Base-by-base conservation (phyloP, 1,284 basidiomycete genomes). In the Cryptococcus sp. region DNA sequence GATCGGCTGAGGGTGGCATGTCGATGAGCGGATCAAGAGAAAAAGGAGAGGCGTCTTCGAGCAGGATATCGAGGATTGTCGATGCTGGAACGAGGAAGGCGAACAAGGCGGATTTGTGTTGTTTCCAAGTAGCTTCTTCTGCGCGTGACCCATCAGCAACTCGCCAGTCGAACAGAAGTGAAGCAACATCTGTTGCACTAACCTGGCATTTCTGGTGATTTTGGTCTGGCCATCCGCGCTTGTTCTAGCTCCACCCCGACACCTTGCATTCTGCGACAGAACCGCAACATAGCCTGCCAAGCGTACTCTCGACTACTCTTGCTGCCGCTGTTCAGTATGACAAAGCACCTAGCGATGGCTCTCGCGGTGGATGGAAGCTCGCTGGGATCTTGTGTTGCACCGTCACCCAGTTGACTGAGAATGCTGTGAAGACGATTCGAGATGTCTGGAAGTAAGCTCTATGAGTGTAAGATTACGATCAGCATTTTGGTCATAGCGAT, bases 1-100 rank as follows among this genome's bases (percentile, higher is more conserved):
- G 46, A 17, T 52, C 59, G 11, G 42, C 31, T 4, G 52, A 45
- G 22, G 48, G 50, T 6, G 45, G 20, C n/a, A 54, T 49, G n/a
- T 52, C 59, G 19, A 38, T 22, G 4, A 50, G 45, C 23, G 46
- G 48, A 10, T 40, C 22, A 2, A 41, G 47, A 39, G 48, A 15
- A 15, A 39, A 20, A 10, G 5, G 38, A 44, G 60, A 47, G 13
- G 23, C n/a, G 3, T 51, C 31, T 8, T 48, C 13, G 13, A 67
- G 58, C 19, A 73, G 48, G 40, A 68, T 50, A 8, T 67, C 61
- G 23, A 72, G 52, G 0, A 69, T 64, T 0, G 67, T 56, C 41
- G 62, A 67, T 5, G 59, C 51, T 1, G 64, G 61, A 3, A 59
- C 22, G 2, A 68, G 52, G 57, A 71, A 68, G 6, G 65, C 46